Evolutionary conservation across 2,329 filamentous ascomycete genomes (phyloP), one percentile per base, ranked within the genome.

Genomic region (Cladosporium colombiae): DNA sequence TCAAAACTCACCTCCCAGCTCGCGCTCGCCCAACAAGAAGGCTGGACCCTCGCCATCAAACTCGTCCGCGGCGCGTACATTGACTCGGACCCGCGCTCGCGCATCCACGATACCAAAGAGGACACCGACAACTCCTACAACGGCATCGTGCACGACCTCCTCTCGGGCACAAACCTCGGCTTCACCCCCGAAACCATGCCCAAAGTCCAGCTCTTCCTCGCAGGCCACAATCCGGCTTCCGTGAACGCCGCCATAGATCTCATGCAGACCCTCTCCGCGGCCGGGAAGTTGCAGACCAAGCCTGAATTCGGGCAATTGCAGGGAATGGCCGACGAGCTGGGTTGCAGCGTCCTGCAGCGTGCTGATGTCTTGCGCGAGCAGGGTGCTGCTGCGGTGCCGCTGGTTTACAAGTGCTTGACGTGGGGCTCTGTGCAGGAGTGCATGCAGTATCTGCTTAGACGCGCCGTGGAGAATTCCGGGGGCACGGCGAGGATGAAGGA

Each of bases 251-350:
- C 85, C 0, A 81, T 83, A 62, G 72, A 76, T 6, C 77, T 86
- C 7, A 82, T 84, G 60, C 79, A 81, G 50, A 69, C 78, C 16
- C 84, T 86, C 57, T 70, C 78, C 31, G 70, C 72, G 44, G 74
- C 73, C 3, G 74, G 77, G 35, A 67, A 82, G 66, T 49, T 78
- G 2, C 80, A 81, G 5, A 81, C 85, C 1, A 79, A 82, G 2
- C 78, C 86, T 7, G 78, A 80, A 0, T 93, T 92, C 76, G 91
- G 91, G 2, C 93, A 97, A 79, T 85, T 97, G 1, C 91, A 94
- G 81, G 93, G 94, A 46, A 98, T 98, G 94, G 94, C 94, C 1
- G 94, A 98, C 71, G 93, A 97, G 76, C 88, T 98, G 60, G 92
- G 89, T 64, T 84, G 85, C 69, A 78, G 80, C 4, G 75, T 87